Conservation (phyloP, 1,284 basidiomycete species). For the Hemileia vastatrix region DNA sequence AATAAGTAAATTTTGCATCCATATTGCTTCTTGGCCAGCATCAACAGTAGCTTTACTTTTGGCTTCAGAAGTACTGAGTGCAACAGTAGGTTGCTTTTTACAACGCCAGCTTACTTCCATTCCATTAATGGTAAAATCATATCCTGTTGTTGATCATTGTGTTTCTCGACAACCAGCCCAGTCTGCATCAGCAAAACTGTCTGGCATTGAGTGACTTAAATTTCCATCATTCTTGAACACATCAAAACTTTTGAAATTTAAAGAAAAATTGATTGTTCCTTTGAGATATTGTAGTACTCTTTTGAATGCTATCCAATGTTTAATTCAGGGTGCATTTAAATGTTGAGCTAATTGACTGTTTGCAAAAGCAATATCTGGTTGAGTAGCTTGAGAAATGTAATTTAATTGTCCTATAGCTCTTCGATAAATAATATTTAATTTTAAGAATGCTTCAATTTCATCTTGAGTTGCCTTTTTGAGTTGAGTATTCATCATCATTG, state of each 20-base stretch:
- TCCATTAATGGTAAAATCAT: no score
- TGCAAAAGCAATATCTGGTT: conserved; percentile 7
- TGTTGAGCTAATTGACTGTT: not conserved
- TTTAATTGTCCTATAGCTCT: not conserved
- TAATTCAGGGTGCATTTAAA: not conserved
- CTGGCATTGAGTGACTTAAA: no score
- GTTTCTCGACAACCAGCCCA: no score
- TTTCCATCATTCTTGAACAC: no score
- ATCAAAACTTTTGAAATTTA: not conserved
- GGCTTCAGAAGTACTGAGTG: no score
- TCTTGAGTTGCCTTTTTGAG: not conserved
- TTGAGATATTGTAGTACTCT: not conserved
- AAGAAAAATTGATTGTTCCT: not conserved
- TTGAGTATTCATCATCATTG: not conserved
- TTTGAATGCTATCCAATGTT: not conserved
- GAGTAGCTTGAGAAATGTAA: conserved; percentile 3
- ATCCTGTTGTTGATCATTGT: no score
- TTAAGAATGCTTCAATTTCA: not conserved
- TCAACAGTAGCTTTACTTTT: no score
- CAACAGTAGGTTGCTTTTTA: no score
- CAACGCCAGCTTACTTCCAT: no score
- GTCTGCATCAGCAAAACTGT: no score
- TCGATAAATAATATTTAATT: not conserved
- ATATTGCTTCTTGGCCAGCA: no score
- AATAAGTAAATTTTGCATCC: no score